These are phyloP conservation scores for Venturia pyrina DNA, from an alignment of 2,329 filamentous ascomycete species.

Conservation along the genomic window DNA sequence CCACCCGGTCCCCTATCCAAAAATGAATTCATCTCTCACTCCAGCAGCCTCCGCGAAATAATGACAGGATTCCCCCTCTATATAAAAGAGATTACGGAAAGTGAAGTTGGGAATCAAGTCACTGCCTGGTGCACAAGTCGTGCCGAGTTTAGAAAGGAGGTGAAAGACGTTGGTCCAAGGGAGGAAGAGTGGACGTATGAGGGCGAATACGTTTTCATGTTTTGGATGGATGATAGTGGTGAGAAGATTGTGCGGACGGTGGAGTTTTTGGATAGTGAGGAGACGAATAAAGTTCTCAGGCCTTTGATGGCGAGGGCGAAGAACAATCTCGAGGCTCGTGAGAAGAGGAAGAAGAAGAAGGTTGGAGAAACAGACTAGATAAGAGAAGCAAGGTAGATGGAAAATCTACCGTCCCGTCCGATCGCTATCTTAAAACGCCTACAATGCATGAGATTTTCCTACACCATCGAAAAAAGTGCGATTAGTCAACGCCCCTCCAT, in stretches of 20 bases:
- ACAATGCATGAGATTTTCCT: neutral
- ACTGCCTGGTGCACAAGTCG: neutral
- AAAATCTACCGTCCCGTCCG: no score
- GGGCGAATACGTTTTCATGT: neutral
- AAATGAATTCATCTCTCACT: neutral
- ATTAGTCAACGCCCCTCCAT: neutral
- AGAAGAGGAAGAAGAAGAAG: no score
- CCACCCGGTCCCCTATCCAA: neutral
- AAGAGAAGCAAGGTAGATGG: no score
- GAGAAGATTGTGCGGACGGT: neutral
- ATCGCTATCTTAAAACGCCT: no score
- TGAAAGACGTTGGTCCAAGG: neutral
- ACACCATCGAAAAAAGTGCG: no score
- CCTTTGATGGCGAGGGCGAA: neutral
- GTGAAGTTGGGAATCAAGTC: neutral
- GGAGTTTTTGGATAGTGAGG: neutral
- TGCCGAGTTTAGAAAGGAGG: neutral
- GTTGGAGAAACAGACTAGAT: no score
- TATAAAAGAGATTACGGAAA: neutral
- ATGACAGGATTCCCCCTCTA: neutral
- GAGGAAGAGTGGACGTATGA: neutral
- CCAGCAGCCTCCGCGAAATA: neutral
- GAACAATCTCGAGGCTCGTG: no score
- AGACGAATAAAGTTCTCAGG: neutral
- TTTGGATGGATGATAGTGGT: neutral